Conservation (phyloP, 495 filamentous ascomycete genomes). For the Aspergillus carlsbadensis region DNA sequence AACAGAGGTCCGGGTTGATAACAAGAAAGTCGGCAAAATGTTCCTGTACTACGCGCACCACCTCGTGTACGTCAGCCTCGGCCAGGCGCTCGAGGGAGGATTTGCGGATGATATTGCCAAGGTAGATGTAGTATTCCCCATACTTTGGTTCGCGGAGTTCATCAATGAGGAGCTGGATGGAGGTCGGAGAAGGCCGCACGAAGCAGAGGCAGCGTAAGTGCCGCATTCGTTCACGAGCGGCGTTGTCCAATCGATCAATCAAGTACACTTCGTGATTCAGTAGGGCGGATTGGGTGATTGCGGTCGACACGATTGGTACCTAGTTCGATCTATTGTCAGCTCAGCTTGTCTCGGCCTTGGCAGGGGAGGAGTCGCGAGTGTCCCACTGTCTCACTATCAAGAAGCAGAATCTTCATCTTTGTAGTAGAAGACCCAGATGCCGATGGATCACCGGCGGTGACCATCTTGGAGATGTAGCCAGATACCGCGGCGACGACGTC, state of each 20-base stretch:
- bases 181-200: constrained; percentile 84
- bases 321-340: constrained; percentile 25
- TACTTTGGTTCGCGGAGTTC: constrained; percentile 96
- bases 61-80: constrained; percentile 97
- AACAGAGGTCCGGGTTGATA: constrained; percentile 91
- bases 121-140: constrained; percentile 95
- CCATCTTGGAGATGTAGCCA: constrained; percentile 97
- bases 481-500: constrained; percentile 90
- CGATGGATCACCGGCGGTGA: constrained; percentile 74
- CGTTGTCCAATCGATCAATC: constrained; percentile 91
- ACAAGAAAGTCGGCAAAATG: constrained; percentile 94
- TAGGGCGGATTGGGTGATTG: constrained; percentile 93
- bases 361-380: constrained; percentile 16
- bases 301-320: constrained; percentile 88
- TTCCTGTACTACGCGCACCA: constrained; percentile 88
- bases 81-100: constrained; percentile 92
- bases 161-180: constrained; percentile 90
- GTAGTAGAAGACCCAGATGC: constrained; percentile 64
- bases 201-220: constrained; percentile 94
- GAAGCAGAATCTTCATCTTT: constrained; percentile 98
- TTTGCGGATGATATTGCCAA: constrained; percentile 96
- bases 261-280: constrained; percentile 97
- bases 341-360: neutral
- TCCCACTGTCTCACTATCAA: constrained; percentile 90
- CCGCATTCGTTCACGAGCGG: constrained; percentile 93